phyloP scores from a whole-genome alignment of 148 eudicot genomes.

The Chenopodium album region DNA sequence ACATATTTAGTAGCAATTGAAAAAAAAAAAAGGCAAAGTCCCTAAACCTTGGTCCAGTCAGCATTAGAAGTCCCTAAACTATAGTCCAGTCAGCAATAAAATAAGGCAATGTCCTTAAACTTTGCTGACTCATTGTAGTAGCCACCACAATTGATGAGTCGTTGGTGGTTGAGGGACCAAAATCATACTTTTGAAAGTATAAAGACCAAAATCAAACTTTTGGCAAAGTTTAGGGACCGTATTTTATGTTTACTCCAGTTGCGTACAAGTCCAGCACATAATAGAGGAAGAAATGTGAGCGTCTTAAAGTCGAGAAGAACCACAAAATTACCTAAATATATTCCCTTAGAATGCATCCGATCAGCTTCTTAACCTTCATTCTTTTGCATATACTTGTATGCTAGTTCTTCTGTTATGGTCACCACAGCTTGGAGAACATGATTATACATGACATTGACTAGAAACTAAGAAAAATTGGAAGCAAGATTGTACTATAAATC shows the following conservation, averaged over 20 bases:
- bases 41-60: too few species aligned
- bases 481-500: neutral
- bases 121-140: too few species aligned
- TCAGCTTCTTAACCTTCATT: slow-evolving; percentile 48
- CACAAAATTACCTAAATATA: slow-evolving; percentile 50
- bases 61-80: too few species aligned
- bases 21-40: too few species aligned
- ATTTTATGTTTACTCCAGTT: neutral
- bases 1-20: too few species aligned
- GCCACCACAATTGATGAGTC: too few species aligned
- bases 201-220: too few species aligned
- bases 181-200: too few species aligned
- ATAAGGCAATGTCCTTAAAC: too few species aligned
- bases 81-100: too few species aligned
- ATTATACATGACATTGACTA: slow-evolving; percentile 43
- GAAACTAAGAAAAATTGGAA: neutral
- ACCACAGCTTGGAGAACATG: slow-evolving; percentile 80
- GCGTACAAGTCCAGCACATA: neutral
- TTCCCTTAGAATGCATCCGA: slow-evolving; percentile 52
- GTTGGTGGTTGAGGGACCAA: too few species aligned
- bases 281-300: neutral
- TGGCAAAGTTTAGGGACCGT: too few species aligned
- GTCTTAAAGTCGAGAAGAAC: neutral
- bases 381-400: slow-evolving; percentile 63
- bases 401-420: slow-evolving; percentile 80